Evolutionary conservation across 2,329 filamentous ascomycete species (phyloP).

Genomic region (Colletotrichum siamense): DNA sequence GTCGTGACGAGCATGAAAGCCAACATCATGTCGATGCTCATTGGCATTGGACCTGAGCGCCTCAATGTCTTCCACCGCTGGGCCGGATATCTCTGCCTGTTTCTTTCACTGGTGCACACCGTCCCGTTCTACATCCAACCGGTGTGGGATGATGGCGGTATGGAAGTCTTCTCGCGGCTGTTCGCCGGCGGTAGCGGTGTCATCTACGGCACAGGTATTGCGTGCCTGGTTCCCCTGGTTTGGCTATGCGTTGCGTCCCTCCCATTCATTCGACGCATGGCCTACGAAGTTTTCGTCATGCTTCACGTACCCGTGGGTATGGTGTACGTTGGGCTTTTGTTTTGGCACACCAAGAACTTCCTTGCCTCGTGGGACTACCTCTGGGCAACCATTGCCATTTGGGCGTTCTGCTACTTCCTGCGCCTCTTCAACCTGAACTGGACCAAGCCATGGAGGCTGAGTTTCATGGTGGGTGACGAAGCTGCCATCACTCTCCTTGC

Average conservation of each 20-base stretch:
- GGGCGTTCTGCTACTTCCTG: conserved; percentile 74
- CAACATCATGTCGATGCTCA: conserved; percentile 82
- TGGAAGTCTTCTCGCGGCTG: conserved; percentile 72
- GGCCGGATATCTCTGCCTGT: conserved; percentile 85
- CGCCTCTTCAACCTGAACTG: conserved; percentile 90
- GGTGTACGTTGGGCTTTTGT: conserved; percentile 81
- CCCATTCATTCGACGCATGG: conserved; percentile 74
- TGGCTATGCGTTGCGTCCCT: conserved; percentile 89
- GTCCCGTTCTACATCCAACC: conserved; percentile 91
- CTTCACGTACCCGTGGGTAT: conserved; percentile 84
- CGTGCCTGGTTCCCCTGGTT: conserved; percentile 79
- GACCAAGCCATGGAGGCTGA: conserved; percentile 78
- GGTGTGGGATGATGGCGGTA: conserved; percentile 80
- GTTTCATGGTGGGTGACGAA: conserved; percentile 90
- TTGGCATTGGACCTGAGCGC: conserved; percentile 89
- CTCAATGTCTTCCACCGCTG: conserved; percentile 94
- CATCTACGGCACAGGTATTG: conserved; percentile 86
- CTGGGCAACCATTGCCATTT: conserved; percentile 80
- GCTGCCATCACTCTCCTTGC: conserved; percentile 88
- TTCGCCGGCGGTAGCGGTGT: conserved; percentile 70
- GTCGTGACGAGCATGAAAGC: conserved; percentile 89
- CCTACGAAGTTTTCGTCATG: conserved; percentile 86
- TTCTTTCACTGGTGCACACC: conserved; percentile 83
- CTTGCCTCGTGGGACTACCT: conserved; percentile 91
- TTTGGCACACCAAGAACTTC: conserved; percentile 97